Base-by-base conservation (phyloP, 2,329 filamentous ascomycete genomes). In the Colletotrichum trifolii region DNA sequence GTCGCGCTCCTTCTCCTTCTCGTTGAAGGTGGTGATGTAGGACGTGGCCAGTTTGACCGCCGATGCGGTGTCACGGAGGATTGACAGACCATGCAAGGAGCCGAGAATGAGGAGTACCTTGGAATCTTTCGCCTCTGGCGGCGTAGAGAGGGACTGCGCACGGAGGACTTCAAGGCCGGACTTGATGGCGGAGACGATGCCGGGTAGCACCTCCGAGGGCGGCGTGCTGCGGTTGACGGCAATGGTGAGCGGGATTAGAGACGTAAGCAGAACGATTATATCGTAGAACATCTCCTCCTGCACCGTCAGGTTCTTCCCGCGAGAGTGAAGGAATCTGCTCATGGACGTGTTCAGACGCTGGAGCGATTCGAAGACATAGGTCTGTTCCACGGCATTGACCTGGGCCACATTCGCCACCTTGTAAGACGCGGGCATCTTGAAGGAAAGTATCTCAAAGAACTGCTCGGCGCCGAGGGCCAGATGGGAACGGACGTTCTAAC, bases 401-500 rank as follows among this genome's bases (percentile, higher is more conserved):
- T 80, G 76, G 3, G 72, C 68, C 0, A 78, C 68, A 35, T 80
- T 82, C 17, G 73, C 65, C 2, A 81, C 77, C 69, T 87, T 87
- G 74, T 85, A 84, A 7, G 82, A 78, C 2, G 83, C 77, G 0
- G 83, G 80, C 2, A 83, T 77, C 55, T 81, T 83, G 71, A 82
- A 83, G 33, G 72, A 71, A 6, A 87, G 71, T 2, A 85, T 67
- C 52, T 86, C 82, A 12, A 86, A 76, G 69, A 85, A 87, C 4
- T 79, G 78, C 68, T 88, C 86, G 0, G 82, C 70, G 1, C 85
- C 73, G 11, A 87, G 70, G 8, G 76, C 72, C 0, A 88, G 72
- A 49, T 86, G 86, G 2, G 78, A 78, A 2, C 86, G 82, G 2
- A 74, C 74, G 65, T 81, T 82, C 85, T 87, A 64, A 73, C 61